Base-by-base conservation (phyloP, 148 eudicot genomes). In the Amaranthus palmeri region DNA sequence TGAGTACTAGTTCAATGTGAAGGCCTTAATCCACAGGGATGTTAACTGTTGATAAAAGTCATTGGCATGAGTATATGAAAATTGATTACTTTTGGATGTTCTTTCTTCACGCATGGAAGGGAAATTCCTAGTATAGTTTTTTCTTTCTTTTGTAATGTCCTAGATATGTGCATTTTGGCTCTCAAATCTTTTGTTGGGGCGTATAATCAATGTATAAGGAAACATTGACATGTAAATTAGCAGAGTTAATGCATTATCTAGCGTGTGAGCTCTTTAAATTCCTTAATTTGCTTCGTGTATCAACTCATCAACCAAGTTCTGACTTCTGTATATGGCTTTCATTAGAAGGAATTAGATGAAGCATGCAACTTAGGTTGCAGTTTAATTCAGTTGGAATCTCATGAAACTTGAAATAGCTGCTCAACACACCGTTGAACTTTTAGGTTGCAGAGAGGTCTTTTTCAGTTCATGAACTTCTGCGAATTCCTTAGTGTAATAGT, bases 251-350 rank as follows among this genome's bases (percentile, higher is more conserved):
- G 8, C 53, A 25, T 7, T 44, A 25, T 25, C 36, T 25, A 25
- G 36, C 36, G 45, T 62, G 12, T 48, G 54, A 46, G 8, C 54
- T 57, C 17, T 40, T 2, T 9, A 46, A 60, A 47, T 15, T 71
- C 44, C 65, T 40, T 1, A 46, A 13, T 11, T 47, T 12, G 11
- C 14, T 45, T 57, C 40, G n/a, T n/a, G n/a, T n/a, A n/a, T n/a
- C n/a, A n/a, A n/a, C 48, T 11, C 52, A 57, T 36, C 54, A 18
- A 46, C 49, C 40, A 44, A 49, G 74, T 45, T 44, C 18, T 8
- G 66, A 10, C 64, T 46, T 71, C 12, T 50, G 6, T 49, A 41
- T 18, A 71, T 25, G 36, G 64, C 66, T 58, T 71, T 15, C 54
- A n/a, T 71, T 25, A 55, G 61, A 60, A 5, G 46, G 54, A 17